Evolutionary conservation across 78 protist genomes (phyloP), one percentile per base, ranked within the genome.

Genomic region (Tieghemostelium lacteum): DNA sequence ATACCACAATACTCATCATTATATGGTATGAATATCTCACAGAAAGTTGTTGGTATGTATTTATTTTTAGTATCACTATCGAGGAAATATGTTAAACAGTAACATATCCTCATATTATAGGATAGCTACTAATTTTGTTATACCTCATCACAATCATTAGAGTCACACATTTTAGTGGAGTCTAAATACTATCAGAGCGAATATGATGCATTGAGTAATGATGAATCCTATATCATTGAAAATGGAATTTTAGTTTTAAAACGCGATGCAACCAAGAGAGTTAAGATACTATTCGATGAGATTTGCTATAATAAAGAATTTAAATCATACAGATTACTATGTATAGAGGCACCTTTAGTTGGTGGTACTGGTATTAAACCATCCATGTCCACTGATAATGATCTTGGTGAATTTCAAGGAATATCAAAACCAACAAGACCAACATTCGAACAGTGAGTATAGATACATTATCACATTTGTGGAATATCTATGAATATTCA

Each of bases 331-430:
- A 45, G 69, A 69, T 34, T 83, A 33, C 39, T 55, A 16, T 83
- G 91, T 69, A 60, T 83, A n/a, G 91, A 83, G n/a, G 64, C 39
- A 19, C 91, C 91, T 26, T 45, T 83, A 26, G 76, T 62, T 39
- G 91, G 91, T n/a, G 78, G 91, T 54, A 62, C 76, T 37, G 88
- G 76, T 36, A 61, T 67, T 20, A 80, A 83, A 20, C 60, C 78
- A 40, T 69, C 78, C n/a, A 83, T 83, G 1, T 83, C 78, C 7
- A 17, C n/a, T 26, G 75, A 72, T 33, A 36, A 31, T 20, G 73
- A 83, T 37, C 24, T 54, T 33, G 63, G 50, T 52, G 40, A 67
- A 7, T 57, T 40, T 55, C 58, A 63, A n/a, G 52, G 62, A 7
- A 60, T 69, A 17, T 20, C 26, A 33, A 83, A 69, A 33, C 91